These are phyloP conservation scores for Euphorbia schlechtendalii DNA, from an alignment of 441 rosid genomes.

Conservation along the genomic window DNA sequence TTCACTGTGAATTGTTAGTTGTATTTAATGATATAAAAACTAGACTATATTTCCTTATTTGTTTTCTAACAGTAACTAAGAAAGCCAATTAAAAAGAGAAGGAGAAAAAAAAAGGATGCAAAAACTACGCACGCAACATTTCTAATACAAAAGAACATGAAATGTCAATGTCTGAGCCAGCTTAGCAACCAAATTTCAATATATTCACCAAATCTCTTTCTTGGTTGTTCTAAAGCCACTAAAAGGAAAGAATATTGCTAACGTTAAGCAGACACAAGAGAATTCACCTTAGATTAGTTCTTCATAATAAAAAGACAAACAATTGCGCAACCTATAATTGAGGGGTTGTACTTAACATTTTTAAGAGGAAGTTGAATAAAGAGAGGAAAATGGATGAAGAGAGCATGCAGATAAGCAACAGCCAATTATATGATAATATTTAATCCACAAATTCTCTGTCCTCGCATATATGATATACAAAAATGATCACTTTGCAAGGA, in stretches of 20 bases:
- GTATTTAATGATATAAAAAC: too few relatives aligned
- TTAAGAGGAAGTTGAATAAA: background rate
- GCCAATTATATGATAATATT: background rate
- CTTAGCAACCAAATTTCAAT: background rate
- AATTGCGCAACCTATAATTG: background rate
- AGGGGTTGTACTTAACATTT: background rate
- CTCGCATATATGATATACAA: background rate
- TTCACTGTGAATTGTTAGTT: too few relatives aligned
- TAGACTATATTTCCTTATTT: too few relatives aligned
- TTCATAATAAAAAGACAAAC: background rate
- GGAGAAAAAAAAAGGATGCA: too few relatives aligned
- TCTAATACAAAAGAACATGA: background rate
- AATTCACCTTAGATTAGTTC: background rate
- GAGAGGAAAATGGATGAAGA: background rate
- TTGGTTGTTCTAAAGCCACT: background rate
- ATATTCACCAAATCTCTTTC: background rate
- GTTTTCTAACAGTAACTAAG: too few relatives aligned
- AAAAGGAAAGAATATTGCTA: background rate
- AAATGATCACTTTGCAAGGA: background rate
- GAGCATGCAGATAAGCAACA: background rate
- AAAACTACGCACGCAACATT: background rate
- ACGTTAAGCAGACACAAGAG: background rate
- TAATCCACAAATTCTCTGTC: background rate
- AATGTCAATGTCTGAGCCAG: background rate
- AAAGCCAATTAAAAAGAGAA: background rate